Percentiles rank a stretch among this genome's conserved stretches.
phyloP scores from a whole-genome alignment of 768 basidiomycete genomes.

The Calocybe indica region DNA sequence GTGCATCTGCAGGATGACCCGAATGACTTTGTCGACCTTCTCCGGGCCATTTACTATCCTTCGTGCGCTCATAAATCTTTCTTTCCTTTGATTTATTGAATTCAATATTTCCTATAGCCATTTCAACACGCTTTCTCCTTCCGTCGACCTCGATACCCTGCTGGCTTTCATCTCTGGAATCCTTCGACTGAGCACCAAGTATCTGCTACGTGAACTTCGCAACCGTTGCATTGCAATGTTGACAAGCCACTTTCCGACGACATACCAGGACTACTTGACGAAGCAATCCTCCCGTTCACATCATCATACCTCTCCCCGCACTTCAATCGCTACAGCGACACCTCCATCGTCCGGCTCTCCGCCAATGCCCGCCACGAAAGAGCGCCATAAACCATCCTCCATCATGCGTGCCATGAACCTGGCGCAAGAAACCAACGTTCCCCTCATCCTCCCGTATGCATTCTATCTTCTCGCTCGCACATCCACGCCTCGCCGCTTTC shows the following conservation, averaged over 20 bases:
- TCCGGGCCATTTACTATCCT: constrained; percentile 49
- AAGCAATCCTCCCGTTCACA: constrained; percentile 15
- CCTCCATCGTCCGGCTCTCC: not conserved
- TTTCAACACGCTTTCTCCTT: constrained; percentile 26
- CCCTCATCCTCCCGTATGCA: constrained; percentile 38
- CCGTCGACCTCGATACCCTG: constrained; percentile 37
- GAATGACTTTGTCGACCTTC: constrained; percentile 41
- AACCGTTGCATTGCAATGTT: constrained; percentile 46
- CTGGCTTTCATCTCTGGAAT: constrained; percentile 44
- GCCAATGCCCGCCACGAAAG: constrained; percentile 1
- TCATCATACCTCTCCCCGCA: not conserved
- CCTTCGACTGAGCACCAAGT: constrained; percentile 60
- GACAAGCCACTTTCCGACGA: constrained; percentile 30
- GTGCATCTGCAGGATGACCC: constrained; percentile 43
- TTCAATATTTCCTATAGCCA: constrained; percentile 17
- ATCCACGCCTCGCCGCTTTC: constrained; percentile 26
- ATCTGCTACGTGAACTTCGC: constrained; percentile 47
- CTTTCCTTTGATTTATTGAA: not conserved
- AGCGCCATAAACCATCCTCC: constrained; percentile 30
- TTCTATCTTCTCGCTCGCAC: constrained; percentile 45
- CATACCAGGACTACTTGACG: constrained; percentile 29
- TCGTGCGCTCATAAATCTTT: constrained; percentile 20
- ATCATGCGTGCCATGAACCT: constrained; percentile 40
- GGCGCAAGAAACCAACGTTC: constrained; percentile 33
- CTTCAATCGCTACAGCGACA: constrained; percentile 1